Conservation (phyloP, 2,329 filamentous ascomycete species). For the Blumeria graminis region DNA sequence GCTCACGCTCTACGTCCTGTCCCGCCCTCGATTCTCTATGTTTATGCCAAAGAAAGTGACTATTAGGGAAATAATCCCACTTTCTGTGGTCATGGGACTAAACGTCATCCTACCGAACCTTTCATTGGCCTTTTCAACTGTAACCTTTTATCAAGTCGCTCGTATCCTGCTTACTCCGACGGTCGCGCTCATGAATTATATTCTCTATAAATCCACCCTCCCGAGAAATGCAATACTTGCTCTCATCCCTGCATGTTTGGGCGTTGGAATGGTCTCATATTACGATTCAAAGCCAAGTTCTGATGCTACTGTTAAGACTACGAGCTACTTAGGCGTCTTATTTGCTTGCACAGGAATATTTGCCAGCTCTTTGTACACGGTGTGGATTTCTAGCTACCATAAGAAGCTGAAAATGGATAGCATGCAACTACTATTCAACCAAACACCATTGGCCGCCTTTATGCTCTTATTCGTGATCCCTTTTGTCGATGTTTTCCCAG, state of each 20-base stretch:
- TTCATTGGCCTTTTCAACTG: constrained; percentile 39
- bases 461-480: constrained; percentile 41
- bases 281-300: constrained; percentile 33
- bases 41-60: constrained; percentile 32
- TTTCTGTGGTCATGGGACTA: constrained; percentile 41
- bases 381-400: constrained; percentile 43
- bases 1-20: constrained; percentile 35
- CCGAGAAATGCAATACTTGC: constrained; percentile 26
- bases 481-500: constrained; percentile 37
- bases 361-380: constrained; percentile 41
- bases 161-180: constrained; percentile 41
- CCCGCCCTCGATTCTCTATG: constrained; percentile 29
- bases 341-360: constrained; percentile 40
- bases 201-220: constrained; percentile 32
- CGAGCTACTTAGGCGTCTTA: constrained; percentile 31
- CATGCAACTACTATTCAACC: constrained; percentile 46
- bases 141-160: constrained; percentile 47
- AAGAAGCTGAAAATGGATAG: constrained; percentile 39
- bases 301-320: constrained; percentile 27
- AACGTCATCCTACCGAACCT: constrained; percentile 47
- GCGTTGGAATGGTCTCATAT: constrained; percentile 42
- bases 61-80: constrained; percentile 32
- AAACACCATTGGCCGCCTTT: constrained; percentile 36
- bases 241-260: constrained; percentile 34
- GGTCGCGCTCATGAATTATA: constrained; percentile 39